These are phyloP conservation scores for Podospora anserina DNA, from an alignment of 495 filamentous ascomycete genomes.

Conservation along the genomic window DNA sequence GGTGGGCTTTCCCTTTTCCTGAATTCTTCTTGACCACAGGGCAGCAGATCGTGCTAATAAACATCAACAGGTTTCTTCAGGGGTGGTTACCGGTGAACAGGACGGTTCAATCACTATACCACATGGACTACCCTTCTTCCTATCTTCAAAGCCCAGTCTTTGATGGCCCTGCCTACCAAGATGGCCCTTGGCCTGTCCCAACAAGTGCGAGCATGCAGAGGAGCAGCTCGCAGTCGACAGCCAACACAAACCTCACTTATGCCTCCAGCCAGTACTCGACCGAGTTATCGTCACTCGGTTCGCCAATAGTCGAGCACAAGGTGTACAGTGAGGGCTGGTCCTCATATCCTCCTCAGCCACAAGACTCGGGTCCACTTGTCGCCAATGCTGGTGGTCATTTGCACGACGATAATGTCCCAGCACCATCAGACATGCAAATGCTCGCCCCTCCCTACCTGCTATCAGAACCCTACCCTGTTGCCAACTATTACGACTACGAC, in stretches of 20 bases:
- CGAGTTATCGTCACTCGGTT: not conserved
- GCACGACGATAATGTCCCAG: not conserved
- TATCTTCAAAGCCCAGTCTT: not conserved
- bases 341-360: not conserved
- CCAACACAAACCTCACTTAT: conserved; percentile 10
- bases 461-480: not conserved
- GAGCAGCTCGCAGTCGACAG: conserved; percentile 13
- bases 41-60: not conserved
- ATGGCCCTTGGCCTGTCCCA: conserved; percentile 6
- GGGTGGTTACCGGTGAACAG: not conserved
- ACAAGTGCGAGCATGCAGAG: conserved; percentile 10
- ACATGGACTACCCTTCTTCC: not conserved
- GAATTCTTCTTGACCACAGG: not conserved
- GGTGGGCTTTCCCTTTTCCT: not conserved
- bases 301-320: not conserved
- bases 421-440: not conserved
- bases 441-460: too few species aligned
- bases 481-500: not conserved
- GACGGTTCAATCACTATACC: not conserved
- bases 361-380: not conserved
- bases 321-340: not conserved
- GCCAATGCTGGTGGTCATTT: not conserved
- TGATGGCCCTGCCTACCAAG: not conserved
- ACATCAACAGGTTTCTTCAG: not conserved
- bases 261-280: conserved; percentile 6